These are phyloP conservation scores for Saccharomyces hybrid DNA, from an alignment of 1,139 yeast genomes.

Conservation along the genomic window DNA sequence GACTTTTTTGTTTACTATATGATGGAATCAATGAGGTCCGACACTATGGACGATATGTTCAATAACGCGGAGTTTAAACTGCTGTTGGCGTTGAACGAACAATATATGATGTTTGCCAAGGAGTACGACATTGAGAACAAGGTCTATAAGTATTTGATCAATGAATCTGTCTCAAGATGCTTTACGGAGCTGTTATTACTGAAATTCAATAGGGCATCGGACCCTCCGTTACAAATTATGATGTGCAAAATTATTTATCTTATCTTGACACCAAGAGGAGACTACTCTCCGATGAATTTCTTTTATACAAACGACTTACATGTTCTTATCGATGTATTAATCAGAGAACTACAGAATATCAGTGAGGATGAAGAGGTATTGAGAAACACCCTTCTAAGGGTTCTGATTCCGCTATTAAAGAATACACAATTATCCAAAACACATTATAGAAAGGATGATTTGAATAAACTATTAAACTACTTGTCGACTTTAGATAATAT, in stretches of 20 bases:
- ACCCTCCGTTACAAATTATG: constrained; percentile 65
- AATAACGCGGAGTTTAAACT: constrained; percentile 69
- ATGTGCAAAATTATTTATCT: constrained; percentile 71
- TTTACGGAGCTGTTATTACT: constrained; percentile 51
- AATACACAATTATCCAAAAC: constrained; percentile 55
- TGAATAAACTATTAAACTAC: constrained; percentile 45
- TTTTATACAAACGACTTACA: constrained; percentile 79
- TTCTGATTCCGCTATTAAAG: constrained; percentile 60
- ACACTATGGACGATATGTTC: constrained; percentile 52
- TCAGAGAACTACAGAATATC: constrained; percentile 69
- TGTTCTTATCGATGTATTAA: constrained; percentile 77
- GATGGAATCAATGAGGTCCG: constrained; percentile 36
- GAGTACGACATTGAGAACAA: constrained; percentile 37
- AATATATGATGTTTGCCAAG: constrained; percentile 60
- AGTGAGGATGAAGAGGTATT: constrained; percentile 54
- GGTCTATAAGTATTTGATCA: constrained; percentile 42
- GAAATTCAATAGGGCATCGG: constrained; percentile 67
- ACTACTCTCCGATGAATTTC: constrained; percentile 48
- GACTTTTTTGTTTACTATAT: constrained; percentile 44
- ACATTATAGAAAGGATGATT: constrained; percentile 51
- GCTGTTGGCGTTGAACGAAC: constrained; percentile 74
- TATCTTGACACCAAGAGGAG: constrained; percentile 60
- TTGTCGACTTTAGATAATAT: constrained; percentile 34
- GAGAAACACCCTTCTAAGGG: constrained; percentile 69
- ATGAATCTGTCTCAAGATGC: constrained; percentile 35